phyloP scores from a whole-genome alignment of 2,329 filamentous ascomycete genomes.

The Xylariaceae sp. region DNA sequence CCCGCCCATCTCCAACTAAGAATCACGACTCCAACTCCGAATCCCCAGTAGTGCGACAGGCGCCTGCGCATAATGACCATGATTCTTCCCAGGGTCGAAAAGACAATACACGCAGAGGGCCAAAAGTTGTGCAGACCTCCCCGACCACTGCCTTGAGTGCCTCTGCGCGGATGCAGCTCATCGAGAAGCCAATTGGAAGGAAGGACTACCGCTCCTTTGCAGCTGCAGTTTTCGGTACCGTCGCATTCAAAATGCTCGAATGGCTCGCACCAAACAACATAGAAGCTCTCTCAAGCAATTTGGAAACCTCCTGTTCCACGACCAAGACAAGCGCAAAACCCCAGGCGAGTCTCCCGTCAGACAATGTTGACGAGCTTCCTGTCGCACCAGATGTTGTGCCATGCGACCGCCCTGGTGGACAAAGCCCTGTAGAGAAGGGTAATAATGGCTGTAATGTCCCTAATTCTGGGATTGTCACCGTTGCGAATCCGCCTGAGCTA shows the following conservation, averaged over 20 bases:
- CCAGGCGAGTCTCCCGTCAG: slow-evolving; percentile 25
- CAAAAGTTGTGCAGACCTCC: slow-evolving; percentile 1
- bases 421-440: not conserved
- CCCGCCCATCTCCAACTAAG: slow-evolving; percentile 14
- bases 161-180: slow-evolving; percentile 34
- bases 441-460: slow-evolving; percentile 11
- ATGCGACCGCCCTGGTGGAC: slow-evolving; percentile 10
- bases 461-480: slow-evolving; percentile 11
- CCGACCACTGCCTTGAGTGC: slow-evolving; percentile 2
- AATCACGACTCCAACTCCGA: slow-evolving; percentile 1
- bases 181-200: slow-evolving; percentile 45
- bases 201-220: slow-evolving; percentile 58
- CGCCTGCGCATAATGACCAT: not conserved
- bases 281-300: slow-evolving; percentile 42
- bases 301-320: slow-evolving; percentile 23
- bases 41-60: slow-evolving; percentile 1
- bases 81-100: not conserved
- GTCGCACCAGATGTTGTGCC: slow-evolving; percentile 12
- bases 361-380: slow-evolving; percentile 15
- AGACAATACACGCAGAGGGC: not conserved
- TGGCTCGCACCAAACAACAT: slow-evolving; percentile 60
- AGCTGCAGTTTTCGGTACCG: slow-evolving; percentile 59
- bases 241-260: slow-evolving; percentile 64
- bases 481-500: slow-evolving; percentile 15
- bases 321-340: slow-evolving; percentile 17